phyloP scores from a whole-genome alignment of 345 rosid genomes.

The Populus nigra region DNA sequence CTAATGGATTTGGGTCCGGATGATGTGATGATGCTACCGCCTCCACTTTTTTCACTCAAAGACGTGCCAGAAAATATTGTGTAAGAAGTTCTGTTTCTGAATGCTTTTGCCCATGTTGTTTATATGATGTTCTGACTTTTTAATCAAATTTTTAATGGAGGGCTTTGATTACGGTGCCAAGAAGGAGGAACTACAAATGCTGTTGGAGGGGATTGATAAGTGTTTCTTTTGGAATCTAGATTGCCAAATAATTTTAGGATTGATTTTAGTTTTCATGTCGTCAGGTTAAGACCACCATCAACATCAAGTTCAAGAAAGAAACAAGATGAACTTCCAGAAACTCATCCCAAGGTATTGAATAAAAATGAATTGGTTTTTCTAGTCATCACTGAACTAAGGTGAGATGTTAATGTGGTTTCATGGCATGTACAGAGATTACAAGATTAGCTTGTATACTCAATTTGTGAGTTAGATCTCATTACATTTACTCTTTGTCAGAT shows the following conservation, averaged over 20 bases:
- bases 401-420: background rate
- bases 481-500: background rate
- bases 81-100: slow-evolving; percentile 40
- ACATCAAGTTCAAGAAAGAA: slow-evolving; percentile 52
- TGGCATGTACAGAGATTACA: background rate
- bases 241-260: slow-evolving; percentile 7
- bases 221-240: background rate
- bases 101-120: slow-evolving; percentile 10
- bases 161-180: background rate
- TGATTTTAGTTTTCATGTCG: slow-evolving; percentile 3
- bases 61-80: slow-evolving; percentile 72
- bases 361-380: background rate
- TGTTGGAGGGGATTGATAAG: background rate
- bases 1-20: slow-evolving; percentile 70
- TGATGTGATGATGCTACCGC: slow-evolving; percentile 76
- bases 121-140: background rate
- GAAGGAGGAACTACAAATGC: background rate
- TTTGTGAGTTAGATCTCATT: background rate
- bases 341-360: slow-evolving; percentile 48
- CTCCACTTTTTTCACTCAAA: slow-evolving; percentile 76
- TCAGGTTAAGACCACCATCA: slow-evolving; percentile 65
- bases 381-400: background rate
- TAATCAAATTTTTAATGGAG: background rate
- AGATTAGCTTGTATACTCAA: background rate
- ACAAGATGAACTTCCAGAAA: slow-evolving; percentile 47